phyloP scores from a whole-genome alignment of 352 stramenopile genomes.

The Globisporangium recalcitrans region DNA sequence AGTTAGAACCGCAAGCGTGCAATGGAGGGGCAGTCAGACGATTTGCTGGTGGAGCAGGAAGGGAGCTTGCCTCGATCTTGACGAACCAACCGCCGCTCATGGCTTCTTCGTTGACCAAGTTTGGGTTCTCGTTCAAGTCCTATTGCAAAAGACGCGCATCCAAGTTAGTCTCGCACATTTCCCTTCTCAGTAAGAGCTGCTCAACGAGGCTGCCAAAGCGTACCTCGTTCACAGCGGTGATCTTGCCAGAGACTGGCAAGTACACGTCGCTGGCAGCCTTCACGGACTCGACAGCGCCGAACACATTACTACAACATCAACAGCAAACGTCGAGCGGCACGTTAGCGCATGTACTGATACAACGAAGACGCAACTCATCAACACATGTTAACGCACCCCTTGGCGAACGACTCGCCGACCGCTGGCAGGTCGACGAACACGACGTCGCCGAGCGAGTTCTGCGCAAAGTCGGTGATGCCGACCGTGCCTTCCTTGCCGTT shows the following conservation, averaged over 20 bases:
- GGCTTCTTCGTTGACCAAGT: slow-evolving; percentile 86
- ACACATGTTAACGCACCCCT: slow-evolving; percentile 56
- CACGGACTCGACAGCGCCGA: slow-evolving; percentile 97
- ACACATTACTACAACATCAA: slow-evolving; percentile 69
- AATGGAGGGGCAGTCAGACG: background rate
- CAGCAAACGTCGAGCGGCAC: background rate
- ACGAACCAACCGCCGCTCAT: slow-evolving; percentile 87
- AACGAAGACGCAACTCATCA: background rate
- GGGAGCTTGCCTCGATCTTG: slow-evolving; percentile 70
- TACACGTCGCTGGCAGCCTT: slow-evolving; percentile 99
- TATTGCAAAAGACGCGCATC: no score
- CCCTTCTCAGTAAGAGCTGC: no score
- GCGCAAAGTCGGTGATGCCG: slow-evolving; percentile 97
- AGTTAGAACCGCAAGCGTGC: slow-evolving; percentile 3
- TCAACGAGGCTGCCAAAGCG: no score
- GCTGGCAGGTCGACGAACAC: slow-evolving; percentile 97
- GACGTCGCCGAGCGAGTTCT: slow-evolving; percentile 95
- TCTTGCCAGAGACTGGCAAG: slow-evolving; percentile 87
- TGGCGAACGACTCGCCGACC: slow-evolving; percentile 91
- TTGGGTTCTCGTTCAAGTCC: slow-evolving; percentile 72
- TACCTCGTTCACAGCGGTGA: slow-evolving; percentile 93
- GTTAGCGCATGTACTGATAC: background rate
- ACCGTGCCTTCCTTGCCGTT: slow-evolving; percentile 84
- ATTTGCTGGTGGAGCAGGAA: background rate
- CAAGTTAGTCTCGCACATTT: background rate